Evolutionary conservation across 345 rosid genomes (phyloP).

Genomic region (Linum tenue): DNA sequence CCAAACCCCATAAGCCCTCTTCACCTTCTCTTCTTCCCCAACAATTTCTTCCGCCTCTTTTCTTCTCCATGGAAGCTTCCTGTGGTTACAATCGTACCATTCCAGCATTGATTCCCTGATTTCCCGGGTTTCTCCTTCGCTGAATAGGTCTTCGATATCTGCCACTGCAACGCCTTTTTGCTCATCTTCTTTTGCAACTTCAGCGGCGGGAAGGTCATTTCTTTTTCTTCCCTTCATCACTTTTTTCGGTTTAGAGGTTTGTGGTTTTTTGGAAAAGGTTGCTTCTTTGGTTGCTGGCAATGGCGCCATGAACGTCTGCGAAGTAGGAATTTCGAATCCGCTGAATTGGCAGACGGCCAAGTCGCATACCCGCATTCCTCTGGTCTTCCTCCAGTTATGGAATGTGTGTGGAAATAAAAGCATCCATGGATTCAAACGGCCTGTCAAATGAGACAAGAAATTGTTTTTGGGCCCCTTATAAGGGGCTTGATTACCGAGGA

Average conservation of each 20-base stretch:
- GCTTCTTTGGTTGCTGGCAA: background rate
- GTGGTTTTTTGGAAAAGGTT: background rate
- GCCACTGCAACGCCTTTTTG: slow-evolving; percentile 11
- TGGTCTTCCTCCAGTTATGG: no score
- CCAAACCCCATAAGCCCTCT: slow-evolving; percentile 83
- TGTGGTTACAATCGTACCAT: slow-evolving; percentile 62
- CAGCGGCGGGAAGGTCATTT: background rate
- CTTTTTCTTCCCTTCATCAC: background rate
- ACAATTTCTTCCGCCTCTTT: slow-evolving; percentile 9
- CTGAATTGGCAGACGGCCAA: no score
- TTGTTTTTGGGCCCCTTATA: no score
- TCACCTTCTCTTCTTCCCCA: slow-evolving; percentile 27
- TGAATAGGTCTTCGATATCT: slow-evolving; percentile 74
- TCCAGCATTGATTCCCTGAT: slow-evolving; percentile 46
- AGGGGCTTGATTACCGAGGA: no score
- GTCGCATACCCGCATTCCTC: no score
- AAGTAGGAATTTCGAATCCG: background rate
- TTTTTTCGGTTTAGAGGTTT: background rate
- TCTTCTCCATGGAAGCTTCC: slow-evolving; percentile 84
- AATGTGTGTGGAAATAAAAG: no score
- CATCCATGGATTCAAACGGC: no score
- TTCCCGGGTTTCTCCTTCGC: slow-evolving; percentile 34
- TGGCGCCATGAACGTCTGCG: background rate
- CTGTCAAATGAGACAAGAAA: no score
- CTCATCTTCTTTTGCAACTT: background rate